phyloP scores from a whole-genome alignment of 176 grass and related monocot genomes.

The Stipa capillata region DNA sequence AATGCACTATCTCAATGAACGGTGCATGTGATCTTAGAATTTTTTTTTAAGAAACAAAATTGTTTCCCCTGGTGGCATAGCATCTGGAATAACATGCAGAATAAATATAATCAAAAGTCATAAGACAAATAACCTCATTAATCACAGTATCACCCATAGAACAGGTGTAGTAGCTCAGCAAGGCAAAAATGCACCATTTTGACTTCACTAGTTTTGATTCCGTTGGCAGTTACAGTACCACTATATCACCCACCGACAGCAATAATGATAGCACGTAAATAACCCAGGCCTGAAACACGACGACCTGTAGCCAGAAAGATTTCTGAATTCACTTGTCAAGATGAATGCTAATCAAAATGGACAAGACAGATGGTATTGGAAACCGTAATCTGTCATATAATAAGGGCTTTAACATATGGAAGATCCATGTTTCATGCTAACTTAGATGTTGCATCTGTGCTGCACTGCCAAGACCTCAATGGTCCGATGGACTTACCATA shows the following conservation, averaged over 20 bases:
- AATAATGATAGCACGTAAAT: neutral
- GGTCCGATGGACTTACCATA: neutral
- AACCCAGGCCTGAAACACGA: neutral
- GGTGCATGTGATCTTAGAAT: too few relatives aligned
- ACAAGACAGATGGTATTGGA: neutral
- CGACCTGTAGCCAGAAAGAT: neutral
- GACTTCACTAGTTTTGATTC: neutral
- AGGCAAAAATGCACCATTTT: neutral
- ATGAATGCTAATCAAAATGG: neutral
- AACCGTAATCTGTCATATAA: neutral
- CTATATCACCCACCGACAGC: neutral
- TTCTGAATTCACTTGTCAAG: neutral
- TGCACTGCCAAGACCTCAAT: neutral
- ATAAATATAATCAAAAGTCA: too few relatives aligned
- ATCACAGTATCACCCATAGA: neutral
- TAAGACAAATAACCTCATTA: too few relatives aligned
- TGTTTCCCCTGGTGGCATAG: too few relatives aligned
- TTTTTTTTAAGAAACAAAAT: too few relatives aligned
- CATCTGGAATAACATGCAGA: too few relatives aligned
- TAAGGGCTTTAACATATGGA: neutral
- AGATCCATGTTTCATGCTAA: neutral
- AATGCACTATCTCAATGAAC: too few relatives aligned
- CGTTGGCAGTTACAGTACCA: neutral
- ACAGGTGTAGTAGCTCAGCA: neutral
- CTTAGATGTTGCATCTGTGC: neutral